Evolutionary conservation across 768 basidiomycete genomes (phyloP), one percentile per base, ranked within the genome.

Genomic region (Mycena epipterygia): DNA sequence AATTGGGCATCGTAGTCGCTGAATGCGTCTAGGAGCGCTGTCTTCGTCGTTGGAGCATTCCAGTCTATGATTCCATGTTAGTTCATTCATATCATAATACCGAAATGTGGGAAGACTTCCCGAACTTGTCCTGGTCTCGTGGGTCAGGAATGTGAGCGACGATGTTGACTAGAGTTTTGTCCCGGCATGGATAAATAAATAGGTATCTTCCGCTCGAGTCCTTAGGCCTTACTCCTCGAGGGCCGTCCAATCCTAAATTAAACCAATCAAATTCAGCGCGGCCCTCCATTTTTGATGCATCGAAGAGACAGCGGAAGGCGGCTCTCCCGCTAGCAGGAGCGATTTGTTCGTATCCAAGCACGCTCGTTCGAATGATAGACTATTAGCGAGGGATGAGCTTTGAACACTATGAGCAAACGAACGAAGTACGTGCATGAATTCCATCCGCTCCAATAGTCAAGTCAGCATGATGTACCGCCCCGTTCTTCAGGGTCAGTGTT

Each of bases 291-390:
- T 44, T 57, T n/a, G 64, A 32, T 1, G 49, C 37, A 2, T 55
- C 64, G 14, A 65, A 21, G 41, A 65, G 39, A 19, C 64, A 65
- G 32, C 64, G 64, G 42, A 65, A 65, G 21, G 64, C 53, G 2
- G 64, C 39, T 7, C 52, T 29, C 33, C 46, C 44, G 29, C 52
- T 65, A 1, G 64, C n/a, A 8, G 29, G 30, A 21, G 52, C 52
- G 4, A n/a, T 44, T 29, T 56, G 44, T 9, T 33, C 13, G 23
- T 65, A 56, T 21, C 64, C 64, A 21, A 65, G 53, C 30, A 65
- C 53, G 7, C 41, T 56, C 23, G 64, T 56, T 1, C 64, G 52
- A n/a, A 65, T 55, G 19, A 32, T 52, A 2, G 64, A 65, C 64
- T 64, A 23, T 8, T 14, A 19, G 9, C 17, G 41, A n/a, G 12